phyloP scores from a whole-genome alignment of 148 eudicot species.

The Rhododendron griersonianum region DNA sequence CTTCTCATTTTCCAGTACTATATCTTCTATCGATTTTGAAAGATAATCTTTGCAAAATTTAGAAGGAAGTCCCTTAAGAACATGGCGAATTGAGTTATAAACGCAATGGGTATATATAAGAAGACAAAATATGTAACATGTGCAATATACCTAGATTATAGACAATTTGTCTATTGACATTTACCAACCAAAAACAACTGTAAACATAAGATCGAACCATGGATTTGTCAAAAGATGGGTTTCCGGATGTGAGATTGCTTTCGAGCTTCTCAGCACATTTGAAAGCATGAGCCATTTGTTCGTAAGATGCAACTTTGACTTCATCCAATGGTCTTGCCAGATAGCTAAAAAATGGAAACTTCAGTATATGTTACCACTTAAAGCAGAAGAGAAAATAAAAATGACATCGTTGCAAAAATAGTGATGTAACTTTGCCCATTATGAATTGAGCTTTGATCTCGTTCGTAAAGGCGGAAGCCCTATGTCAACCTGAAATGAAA shows the following conservation, averaged over 20 bases:
- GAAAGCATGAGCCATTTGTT: constrained; percentile 37
- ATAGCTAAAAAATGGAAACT: constrained; percentile 33
- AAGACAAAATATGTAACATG: neutral
- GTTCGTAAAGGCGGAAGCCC: constrained; percentile 31
- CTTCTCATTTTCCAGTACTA: constrained; percentile 51
- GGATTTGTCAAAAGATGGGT: constrained; percentile 55
- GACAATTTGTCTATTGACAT: constrained; percentile 4
- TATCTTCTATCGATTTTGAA: constrained; percentile 30
- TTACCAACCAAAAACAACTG: constrained; percentile 78
- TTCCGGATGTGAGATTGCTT: constrained; percentile 33
- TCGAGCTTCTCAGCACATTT: constrained; percentile 44
- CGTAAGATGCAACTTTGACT: constrained; percentile 38
- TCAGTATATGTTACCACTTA: neutral
- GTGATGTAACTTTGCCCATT: constrained; percentile 44
- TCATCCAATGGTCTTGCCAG: constrained; percentile 56
- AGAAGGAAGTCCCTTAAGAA: constrained; percentile 49
- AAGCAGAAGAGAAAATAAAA: neutral
- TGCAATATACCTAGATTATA: neutral
- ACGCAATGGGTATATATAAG: neutral
- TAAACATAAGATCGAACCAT: constrained; percentile 70
- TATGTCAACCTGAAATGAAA: constrained; percentile 28
- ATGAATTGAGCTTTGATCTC: constrained; percentile 34
- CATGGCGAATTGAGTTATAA: constrained; percentile 1
- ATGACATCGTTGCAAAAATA: neutral
- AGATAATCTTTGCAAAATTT: constrained; percentile 45